Evolutionary conservation across 495 filamentous ascomycete genomes (phyloP), one percentile per base, ranked within the genome.

Genomic region (Penicillium macrosclerotiorum): DNA sequence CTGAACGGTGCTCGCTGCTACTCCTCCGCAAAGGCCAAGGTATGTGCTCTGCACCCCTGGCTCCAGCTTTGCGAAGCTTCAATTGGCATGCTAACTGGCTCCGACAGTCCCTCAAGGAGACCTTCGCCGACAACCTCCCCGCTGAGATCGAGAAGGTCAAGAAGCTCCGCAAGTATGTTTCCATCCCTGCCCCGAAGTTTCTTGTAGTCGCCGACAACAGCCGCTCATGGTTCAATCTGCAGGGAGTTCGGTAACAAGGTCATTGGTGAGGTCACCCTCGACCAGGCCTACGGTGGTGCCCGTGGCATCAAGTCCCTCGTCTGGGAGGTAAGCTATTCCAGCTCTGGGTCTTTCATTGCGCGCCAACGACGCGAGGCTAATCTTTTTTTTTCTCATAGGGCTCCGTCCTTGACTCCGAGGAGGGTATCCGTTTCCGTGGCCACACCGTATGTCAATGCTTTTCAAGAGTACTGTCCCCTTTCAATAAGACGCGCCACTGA

Each of bases 71-170:
- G 14, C 1, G 11, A 52, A 47, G 27, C 18, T n/a, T 55, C 45
- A 49, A 52, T 53, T 52, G 38, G 11, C 7, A 60, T 67, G 44
- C 65, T 57, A 52, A 62, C 34, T 1, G 12, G 19, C 22, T 37
- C 13, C 22, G 23, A 48, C 30, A 98, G 94, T 90, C 91, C 51
- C 76, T 99, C 64, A 99, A 99, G 78, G 93, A 99, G 61, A 90
- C 89, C 67, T 99, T 99, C 68, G 91, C 92, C 63, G 93, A 91
- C 67, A 84, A 89, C 63, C 80, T 98, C 41, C 93, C 93, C 49
- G 87, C 81, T 63, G 90, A 97, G 80, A 86, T 96, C 70, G 94
- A 99, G 74, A 87, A 97, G 82, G 90, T 99, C 74, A 99, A 97
- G 88, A 85, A 89, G 66, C 81, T 99, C 59, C 77, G 88, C 64